Conservation (phyloP, 139 green algal genomes). For the Haematococcus lacustris region DNA sequence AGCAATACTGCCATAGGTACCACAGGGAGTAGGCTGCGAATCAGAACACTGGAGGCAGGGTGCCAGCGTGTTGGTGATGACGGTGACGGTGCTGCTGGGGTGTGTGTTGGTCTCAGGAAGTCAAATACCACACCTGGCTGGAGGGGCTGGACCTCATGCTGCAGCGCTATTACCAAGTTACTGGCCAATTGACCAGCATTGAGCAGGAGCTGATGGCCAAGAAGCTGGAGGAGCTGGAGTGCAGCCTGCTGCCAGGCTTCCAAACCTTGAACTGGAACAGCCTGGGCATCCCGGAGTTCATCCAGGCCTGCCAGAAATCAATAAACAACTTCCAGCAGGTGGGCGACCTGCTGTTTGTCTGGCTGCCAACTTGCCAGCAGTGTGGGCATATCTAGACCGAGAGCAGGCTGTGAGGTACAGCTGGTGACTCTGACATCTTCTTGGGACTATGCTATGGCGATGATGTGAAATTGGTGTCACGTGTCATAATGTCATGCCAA, state of each 20-base stretch:
- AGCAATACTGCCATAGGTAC: too few relatives aligned
- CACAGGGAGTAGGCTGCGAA: too few relatives aligned
- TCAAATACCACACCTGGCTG: conserved; percentile 62
- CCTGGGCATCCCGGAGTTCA: conserved; percentile 81
- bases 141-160: conserved; percentile 75
- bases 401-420: too few relatives aligned
- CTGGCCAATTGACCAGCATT: conserved; percentile 44
- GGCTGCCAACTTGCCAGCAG: too few relatives aligned
- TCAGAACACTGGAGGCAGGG: too few relatives aligned
- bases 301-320: conserved; percentile 58
- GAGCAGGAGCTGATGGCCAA: conserved; percentile 61
- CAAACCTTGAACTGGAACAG: conserved; percentile 85
- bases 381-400: too few relatives aligned
- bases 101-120: conserved; percentile 28
- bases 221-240: conserved; percentile 59
- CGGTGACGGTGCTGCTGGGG: not conserved
- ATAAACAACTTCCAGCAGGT: conserved; percentile 67
- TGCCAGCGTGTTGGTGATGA: too few relatives aligned
- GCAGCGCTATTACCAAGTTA: conserved; percentile 57
- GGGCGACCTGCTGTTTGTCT: too few relatives aligned
- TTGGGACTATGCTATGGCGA: too few relatives aligned
- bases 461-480: too few relatives aligned
- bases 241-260: conserved; percentile 68
- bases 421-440: too few relatives aligned
- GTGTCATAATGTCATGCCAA: too few relatives aligned